These are phyloP conservation scores for Dissoconium aciculare DNA, from an alignment of 2,329 filamentous ascomycete genomes.

Conservation along the genomic window DNA sequence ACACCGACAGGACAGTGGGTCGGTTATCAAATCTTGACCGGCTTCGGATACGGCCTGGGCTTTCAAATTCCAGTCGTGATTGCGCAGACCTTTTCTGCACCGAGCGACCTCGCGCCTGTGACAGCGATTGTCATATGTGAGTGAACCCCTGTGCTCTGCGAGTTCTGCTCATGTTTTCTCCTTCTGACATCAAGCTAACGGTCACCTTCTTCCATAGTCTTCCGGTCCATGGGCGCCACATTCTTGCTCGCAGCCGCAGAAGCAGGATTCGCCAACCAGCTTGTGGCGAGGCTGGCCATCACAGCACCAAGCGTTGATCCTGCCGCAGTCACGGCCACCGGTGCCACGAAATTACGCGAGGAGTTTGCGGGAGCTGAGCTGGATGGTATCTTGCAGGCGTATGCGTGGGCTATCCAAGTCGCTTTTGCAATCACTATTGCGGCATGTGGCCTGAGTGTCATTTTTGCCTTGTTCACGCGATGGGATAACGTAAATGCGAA, in stretches of 20 bases:
- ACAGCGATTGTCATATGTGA: constrained; percentile 21
- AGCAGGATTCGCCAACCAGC: constrained; percentile 27
- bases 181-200: too few relatives aligned
- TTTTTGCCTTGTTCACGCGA: too few relatives aligned
- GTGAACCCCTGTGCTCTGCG: too few relatives aligned
- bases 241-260: constrained; percentile 26
- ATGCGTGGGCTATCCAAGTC: too few relatives aligned
- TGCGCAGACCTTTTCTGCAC: constrained; percentile 20
- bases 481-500: too few relatives aligned
- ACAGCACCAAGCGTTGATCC: constrained; percentile 25
- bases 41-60: constrained; percentile 32
- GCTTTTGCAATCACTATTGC: too few relatives aligned
- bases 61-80: constrained; percentile 27
- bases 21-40: constrained; percentile 38
- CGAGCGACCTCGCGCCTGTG: constrained; percentile 23
- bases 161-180: too few relatives aligned
- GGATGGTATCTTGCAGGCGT: too few relatives aligned
- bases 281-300: constrained; percentile 22
- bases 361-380: too few relatives aligned
- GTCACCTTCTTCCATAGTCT: constrained; percentile 15
- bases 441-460: too few relatives aligned
- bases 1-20: constrained; percentile 35
- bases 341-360: constrained; percentile 30
- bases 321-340: constrained; percentile 25
- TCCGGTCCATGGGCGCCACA: constrained; percentile 26